Percentiles rank a stretch among this genome's conserved stretches.
Evolutionary conservation across 2,329 filamentous ascomycete genomes (phyloP).

Genomic region (Alternaria dauci): DNA sequence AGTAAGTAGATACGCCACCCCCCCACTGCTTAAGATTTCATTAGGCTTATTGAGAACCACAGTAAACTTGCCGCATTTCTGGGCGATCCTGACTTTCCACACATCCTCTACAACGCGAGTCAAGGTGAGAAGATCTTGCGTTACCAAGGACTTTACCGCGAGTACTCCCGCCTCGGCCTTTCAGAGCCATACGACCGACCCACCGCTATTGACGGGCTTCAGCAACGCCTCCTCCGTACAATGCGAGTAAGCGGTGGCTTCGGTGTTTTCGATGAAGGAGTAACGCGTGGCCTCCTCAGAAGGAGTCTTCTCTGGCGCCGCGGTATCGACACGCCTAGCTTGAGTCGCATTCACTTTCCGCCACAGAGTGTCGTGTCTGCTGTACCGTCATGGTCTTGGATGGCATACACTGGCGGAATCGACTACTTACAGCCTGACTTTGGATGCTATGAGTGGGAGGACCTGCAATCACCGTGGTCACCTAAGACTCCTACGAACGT

Average conservation of each 20-base stretch:
- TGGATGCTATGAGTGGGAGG: constrained; percentile 22
- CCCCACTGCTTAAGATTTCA: background rate
- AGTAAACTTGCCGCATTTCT: constrained; percentile 37
- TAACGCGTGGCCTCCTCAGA: constrained; percentile 13
- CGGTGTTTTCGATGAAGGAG: constrained; percentile 41
- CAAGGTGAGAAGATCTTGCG: constrained; percentile 18
- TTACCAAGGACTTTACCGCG: constrained; percentile 17
- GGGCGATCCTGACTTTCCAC: constrained; percentile 40
- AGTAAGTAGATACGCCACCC: constrained; percentile 21
- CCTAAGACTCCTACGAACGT: background rate
- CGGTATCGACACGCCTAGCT: background rate
- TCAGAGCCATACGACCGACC: constrained; percentile 35
- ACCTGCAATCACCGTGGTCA: constrained; percentile 7
- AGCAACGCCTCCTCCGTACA: constrained; percentile 38
- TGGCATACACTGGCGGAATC: constrained; percentile 27
- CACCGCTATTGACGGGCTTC: constrained; percentile 42
- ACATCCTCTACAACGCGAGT: background rate
- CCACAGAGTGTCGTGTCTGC: background rate
- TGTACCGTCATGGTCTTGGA: constrained; percentile 28
- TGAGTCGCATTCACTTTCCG: constrained; percentile 13
- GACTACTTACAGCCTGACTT: constrained; percentile 21
- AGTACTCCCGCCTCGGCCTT: constrained; percentile 42
- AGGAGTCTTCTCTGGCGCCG: constrained; percentile 20
- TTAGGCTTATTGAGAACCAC: background rate
- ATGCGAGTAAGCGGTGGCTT: constrained; percentile 36